Percentiles rank a stretch among this genome's conserved stretches.
These are phyloP conservation scores for Vitellaria paradoxa DNA, from an alignment of 179 eudicot species.

Conservation along the genomic window DNA sequence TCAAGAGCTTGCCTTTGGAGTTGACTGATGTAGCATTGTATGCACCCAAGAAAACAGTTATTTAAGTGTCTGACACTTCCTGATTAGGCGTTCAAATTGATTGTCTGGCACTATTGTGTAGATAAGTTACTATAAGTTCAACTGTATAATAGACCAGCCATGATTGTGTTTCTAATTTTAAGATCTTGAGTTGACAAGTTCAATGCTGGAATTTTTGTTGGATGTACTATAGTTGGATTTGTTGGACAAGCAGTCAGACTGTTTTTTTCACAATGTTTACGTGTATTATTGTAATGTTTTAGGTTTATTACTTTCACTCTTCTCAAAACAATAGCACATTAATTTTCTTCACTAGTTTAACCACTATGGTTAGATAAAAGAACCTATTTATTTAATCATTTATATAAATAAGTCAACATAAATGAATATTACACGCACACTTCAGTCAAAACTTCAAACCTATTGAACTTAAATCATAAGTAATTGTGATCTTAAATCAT, in stretches of 20 bases:
- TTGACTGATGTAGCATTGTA: too few species aligned
- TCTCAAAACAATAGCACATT: too few species aligned
- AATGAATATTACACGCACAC: background rate
- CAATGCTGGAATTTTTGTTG: background rate
- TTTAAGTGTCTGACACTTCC: too few species aligned
- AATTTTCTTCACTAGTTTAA: slow-evolving; percentile 16
- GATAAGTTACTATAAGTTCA: too few species aligned
- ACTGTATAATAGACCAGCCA: too few species aligned
- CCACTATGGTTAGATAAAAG: background rate
- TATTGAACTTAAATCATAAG: background rate
- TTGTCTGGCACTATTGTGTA: too few species aligned
- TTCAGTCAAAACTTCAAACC: background rate
- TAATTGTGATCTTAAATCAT: too few species aligned
- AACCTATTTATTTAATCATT: background rate
- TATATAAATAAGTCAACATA: background rate
- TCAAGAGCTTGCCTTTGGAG: too few species aligned
- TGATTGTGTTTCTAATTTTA: too few species aligned
- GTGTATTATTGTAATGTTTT: background rate
- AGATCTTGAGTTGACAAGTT: too few species aligned
- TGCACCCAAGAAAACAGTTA: too few species aligned
- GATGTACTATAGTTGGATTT: background rate
- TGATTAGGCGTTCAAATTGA: too few species aligned
- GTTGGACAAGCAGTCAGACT: background rate
- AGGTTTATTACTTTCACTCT: background rate
- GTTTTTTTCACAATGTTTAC: background rate